phyloP scores from a whole-genome alignment of 2,329 filamentous ascomycete genomes.

The Pseudocercospora fijiensis region DNA sequence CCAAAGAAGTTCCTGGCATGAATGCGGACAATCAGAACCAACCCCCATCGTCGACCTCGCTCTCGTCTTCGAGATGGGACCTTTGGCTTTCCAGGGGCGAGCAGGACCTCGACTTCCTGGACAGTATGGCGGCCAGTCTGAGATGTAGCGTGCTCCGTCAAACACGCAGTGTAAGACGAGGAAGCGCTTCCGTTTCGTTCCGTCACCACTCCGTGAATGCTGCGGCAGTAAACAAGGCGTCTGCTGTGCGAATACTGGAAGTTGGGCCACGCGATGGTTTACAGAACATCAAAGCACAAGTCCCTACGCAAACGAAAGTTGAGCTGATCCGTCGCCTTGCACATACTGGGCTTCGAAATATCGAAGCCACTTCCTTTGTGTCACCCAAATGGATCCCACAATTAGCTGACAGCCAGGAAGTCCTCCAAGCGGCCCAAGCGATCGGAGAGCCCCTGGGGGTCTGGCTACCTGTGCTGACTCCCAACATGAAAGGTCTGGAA shows the following conservation, averaged over 20 bases:
- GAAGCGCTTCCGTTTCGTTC: neutral
- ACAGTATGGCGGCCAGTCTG: conserved; percentile 14
- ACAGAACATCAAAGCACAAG: conserved; percentile 54
- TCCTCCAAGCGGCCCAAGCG: conserved; percentile 19
- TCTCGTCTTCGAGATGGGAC: neutral
- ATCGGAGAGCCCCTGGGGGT: conserved; percentile 15
- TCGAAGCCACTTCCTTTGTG: conserved; percentile 56
- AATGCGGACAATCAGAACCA: conserved; percentile 8
- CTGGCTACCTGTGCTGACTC: conserved; percentile 41
- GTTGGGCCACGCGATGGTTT: conserved; percentile 55
- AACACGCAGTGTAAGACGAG: neutral
- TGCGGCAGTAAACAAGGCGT: neutral
- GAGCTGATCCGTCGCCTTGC: conserved; percentile 50
- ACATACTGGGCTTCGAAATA: conserved; percentile 50
- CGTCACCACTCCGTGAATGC: conserved; percentile 3
- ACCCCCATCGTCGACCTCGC: neutral
- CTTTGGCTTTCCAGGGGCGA: neutral
- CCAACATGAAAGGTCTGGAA: conserved; percentile 50
- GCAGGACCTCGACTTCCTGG: neutral
- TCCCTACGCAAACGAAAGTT: conserved; percentile 51
- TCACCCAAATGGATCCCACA: conserved; percentile 57
- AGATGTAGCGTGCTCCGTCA: conserved; percentile 7
- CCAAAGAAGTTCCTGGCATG: conserved; percentile 4
- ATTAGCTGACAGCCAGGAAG: conserved; percentile 32
- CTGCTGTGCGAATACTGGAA: conserved; percentile 44